phyloP scores from a whole-genome alignment of 2,329 filamentous ascomycete genomes.

The Lizonia empirigonia region DNA sequence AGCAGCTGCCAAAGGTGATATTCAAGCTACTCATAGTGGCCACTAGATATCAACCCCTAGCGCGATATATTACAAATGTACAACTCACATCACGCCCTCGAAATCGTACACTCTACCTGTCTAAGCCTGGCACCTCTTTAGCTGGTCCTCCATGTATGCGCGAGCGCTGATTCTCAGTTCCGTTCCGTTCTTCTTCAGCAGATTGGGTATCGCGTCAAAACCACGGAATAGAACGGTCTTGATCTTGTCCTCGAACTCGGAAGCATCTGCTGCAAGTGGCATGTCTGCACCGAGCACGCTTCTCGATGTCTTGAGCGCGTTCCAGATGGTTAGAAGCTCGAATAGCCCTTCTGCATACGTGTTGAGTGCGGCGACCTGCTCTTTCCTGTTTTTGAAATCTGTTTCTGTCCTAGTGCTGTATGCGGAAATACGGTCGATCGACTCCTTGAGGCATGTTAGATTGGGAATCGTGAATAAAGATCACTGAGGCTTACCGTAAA shows the following conservation, averaged over 20 bases:
- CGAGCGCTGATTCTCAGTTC: not conserved
- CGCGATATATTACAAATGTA: constrained; percentile 7
- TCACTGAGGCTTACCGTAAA: constrained; percentile 22
- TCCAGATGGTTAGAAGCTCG: constrained; percentile 48
- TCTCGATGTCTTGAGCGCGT: constrained; percentile 52
- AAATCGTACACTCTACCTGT: constrained; percentile 11
- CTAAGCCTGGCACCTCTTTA: not conserved
- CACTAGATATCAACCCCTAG: not conserved
- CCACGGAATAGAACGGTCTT: constrained; percentile 16
- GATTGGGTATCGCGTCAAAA: constrained; percentile 5
- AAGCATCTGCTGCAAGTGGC: constrained; percentile 34
- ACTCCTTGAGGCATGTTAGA: not conserved
- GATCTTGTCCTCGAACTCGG: constrained; percentile 19
- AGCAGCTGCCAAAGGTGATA: too few relatives aligned
- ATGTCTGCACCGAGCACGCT: constrained; percentile 48
- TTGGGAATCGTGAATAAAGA: not conserved
- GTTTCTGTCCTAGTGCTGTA: constrained; percentile 7
- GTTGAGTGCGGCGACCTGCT: constrained; percentile 5
- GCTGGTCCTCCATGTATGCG: constrained; percentile 3
- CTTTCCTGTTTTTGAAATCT: constrained; percentile 12
- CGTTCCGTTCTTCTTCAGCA: constrained; percentile 7
- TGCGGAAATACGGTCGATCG: constrained; percentile 12
- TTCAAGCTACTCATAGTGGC: too few relatives aligned
- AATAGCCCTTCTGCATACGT: constrained; percentile 32
- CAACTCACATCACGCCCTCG: not conserved